Evolutionary conservation across 441 rosid species (phyloP).

Genomic region (Euphorbia corollata): DNA sequence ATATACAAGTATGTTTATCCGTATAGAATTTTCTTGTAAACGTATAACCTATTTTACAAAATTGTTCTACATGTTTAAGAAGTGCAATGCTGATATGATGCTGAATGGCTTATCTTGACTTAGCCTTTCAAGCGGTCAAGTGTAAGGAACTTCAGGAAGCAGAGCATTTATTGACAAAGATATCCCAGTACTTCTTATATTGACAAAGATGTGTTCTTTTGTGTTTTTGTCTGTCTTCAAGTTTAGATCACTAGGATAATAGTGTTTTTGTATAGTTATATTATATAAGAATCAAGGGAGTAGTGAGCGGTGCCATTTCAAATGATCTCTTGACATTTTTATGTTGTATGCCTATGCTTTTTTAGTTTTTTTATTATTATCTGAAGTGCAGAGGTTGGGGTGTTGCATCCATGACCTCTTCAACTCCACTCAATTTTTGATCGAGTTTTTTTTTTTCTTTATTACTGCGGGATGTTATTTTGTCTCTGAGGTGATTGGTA

Average conservation of each 20-base stretch:
- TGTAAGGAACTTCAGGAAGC: conserved; percentile 4
- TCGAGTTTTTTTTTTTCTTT: neutral
- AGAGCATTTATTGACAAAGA: neutral
- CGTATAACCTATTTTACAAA: neutral
- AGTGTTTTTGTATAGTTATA: neutral
- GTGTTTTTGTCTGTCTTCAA: neutral
- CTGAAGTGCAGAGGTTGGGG: neutral
- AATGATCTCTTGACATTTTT: neutral
- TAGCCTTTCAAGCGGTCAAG: conserved; percentile 4
- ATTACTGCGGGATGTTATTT: neutral
- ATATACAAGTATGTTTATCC: neutral
- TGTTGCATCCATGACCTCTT: neutral
- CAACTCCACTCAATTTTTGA: neutral
- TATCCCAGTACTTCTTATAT: conserved; percentile 4
- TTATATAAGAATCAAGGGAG: neutral
- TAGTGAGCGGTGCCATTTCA: neutral
- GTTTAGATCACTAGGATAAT: neutral
- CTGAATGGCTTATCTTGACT: neutral
- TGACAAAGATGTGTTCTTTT: conserved; percentile 2
- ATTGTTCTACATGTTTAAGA: neutral
- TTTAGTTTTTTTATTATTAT: no score
- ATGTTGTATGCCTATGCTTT: neutral
- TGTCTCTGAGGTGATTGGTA: neutral
- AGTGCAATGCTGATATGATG: neutral
- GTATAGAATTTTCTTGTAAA: neutral